Base-by-base conservation (phyloP, 345 rosid species). In the Brassica cretica region DNA sequence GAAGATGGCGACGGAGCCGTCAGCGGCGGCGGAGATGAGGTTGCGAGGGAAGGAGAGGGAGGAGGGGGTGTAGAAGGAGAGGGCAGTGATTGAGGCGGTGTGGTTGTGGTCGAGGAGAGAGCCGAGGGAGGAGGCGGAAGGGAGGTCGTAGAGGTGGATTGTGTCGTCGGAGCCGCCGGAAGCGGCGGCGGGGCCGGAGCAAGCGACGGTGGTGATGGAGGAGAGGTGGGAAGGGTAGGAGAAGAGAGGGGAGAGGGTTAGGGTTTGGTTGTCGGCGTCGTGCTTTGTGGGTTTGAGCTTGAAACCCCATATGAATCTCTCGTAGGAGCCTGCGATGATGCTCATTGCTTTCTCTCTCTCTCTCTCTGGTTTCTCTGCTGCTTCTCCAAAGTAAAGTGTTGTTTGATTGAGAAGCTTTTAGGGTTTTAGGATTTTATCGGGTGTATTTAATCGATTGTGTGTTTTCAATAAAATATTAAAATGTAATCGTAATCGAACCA, bases 211-310 rank as follows among this genome's bases (percentile, higher is more conserved):
- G 77, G 91, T 87, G 85, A 95, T 88, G n/a, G 94, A 86, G 71
- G 93, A 83, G 74, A 77, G 85, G 84, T 95, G 98, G 74, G 98
- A 87, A 2, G 91, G 97, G 85, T 95, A 93, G n/a, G 96, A 90
- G 87, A 93, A 93, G 84, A 89, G 83, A 64, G 84, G 93, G 70
- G 86, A 74, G 8, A 94, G 85, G 60, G 90, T 84, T 18, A 88
- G 88, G 80, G 84, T 46, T 69, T 79, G 74, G 7, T 60, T 29
- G 0, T 70, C 81, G 19, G 85, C 27, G 10, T 82, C 76, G 75
- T 75, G 74, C 15, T 78, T 80, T 8, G 75, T 35, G 15, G 96
- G 91, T 71, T 89, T 91, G 58, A 94, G 89, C 81, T 84, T 90
- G 87, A 86, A 94, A 5, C 97, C 97, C 97, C 93, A 92, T 5